Conservation (phyloP, 148 eudicot species). For the Rhododendron mucronatum region DNA sequence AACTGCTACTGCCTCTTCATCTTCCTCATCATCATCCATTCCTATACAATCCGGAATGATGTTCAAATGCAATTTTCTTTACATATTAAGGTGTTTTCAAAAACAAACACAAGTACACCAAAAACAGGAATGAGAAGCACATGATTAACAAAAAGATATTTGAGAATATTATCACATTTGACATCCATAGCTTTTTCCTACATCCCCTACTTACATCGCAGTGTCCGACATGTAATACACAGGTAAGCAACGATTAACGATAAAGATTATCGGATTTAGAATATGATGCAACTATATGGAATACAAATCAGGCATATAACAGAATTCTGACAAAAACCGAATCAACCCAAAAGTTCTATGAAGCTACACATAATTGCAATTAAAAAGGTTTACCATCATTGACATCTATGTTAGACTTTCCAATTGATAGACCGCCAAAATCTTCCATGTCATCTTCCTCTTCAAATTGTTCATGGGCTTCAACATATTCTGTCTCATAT, state of each 20-base stretch:
- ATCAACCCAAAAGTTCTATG: not conserved
- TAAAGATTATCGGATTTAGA: not conserved
- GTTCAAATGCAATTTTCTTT: not conserved
- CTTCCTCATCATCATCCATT: conserved; percentile 34
- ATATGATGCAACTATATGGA: not conserved
- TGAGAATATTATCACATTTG: not conserved
- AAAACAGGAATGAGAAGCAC: not conserved
- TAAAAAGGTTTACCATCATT: conserved; percentile 16
- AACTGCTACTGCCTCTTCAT: conserved; percentile 28
- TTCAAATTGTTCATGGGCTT: conserved; percentile 70
- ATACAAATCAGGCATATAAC: not conserved
- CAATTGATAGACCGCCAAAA: conserved; percentile 40
- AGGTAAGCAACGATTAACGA: not conserved
- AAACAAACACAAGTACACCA: not conserved
- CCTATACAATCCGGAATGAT: conserved; percentile 23
- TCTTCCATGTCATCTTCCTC: conserved; percentile 89
- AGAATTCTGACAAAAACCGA: not conserved
- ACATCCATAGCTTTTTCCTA: not conserved
- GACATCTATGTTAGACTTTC: conserved; percentile 21
- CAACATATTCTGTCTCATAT: conserved; percentile 66
- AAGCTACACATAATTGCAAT: not conserved
- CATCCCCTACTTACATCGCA: not conserved
- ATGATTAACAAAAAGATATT: not conserved
- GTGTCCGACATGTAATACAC: not conserved
- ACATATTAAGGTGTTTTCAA: not conserved